Conservation (phyloP, 2,329 filamentous ascomycete species). For the Amauroascus verrucosus region DNA sequence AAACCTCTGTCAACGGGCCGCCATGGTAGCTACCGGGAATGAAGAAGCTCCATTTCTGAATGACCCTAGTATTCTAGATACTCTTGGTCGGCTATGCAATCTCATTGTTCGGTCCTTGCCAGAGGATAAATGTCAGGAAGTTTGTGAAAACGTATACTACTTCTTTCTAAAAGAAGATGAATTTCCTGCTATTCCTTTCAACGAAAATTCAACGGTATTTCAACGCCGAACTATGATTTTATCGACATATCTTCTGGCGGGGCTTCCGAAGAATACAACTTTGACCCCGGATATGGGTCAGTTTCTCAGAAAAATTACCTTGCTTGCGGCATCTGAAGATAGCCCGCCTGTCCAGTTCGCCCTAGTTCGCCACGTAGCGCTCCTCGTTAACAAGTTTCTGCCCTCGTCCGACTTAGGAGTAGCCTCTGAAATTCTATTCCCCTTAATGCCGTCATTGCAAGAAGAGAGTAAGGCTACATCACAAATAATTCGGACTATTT, state of each 20-base stretch:
- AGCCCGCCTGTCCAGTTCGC: slow-evolving; percentile 32
- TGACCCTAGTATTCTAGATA: slow-evolving; percentile 47
- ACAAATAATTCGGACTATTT: slow-evolving; percentile 44
- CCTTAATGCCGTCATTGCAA: slow-evolving; percentile 22
- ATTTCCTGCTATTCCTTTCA: slow-evolving; percentile 30
- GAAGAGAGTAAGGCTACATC: slow-evolving; percentile 23
- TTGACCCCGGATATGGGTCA: slow-evolving; percentile 26
- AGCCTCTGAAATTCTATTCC: slow-evolving; percentile 26
- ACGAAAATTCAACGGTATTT: slow-evolving; percentile 23
- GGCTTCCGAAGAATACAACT: slow-evolving; percentile 36
- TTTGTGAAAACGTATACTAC: slow-evolving; percentile 46
- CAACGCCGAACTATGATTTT: slow-evolving; percentile 43
- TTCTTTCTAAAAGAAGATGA: slow-evolving; percentile 37
- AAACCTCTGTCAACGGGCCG: slow-evolving; percentile 33
- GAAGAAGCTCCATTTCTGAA: slow-evolving; percentile 33
- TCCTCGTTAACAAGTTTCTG: slow-evolving; percentile 36
- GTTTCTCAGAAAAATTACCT: slow-evolving; percentile 30
- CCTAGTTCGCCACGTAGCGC: slow-evolving; percentile 34
- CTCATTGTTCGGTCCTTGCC: slow-evolving; percentile 48
- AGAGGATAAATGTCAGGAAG: slow-evolving; percentile 41
- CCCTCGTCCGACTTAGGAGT: slow-evolving; percentile 26
- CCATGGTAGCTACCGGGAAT: slow-evolving; percentile 27
- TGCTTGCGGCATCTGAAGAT: slow-evolving; percentile 24
- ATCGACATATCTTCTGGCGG: slow-evolving; percentile 49
- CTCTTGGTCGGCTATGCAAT: slow-evolving; percentile 51